A percentile compares a stretch with the other conserved stretches of the same genome.
These are phyloP conservation scores for Skeletonema tropicum DNA, from an alignment of 108 stramenopile genomes.

Conservation along the genomic window DNA sequence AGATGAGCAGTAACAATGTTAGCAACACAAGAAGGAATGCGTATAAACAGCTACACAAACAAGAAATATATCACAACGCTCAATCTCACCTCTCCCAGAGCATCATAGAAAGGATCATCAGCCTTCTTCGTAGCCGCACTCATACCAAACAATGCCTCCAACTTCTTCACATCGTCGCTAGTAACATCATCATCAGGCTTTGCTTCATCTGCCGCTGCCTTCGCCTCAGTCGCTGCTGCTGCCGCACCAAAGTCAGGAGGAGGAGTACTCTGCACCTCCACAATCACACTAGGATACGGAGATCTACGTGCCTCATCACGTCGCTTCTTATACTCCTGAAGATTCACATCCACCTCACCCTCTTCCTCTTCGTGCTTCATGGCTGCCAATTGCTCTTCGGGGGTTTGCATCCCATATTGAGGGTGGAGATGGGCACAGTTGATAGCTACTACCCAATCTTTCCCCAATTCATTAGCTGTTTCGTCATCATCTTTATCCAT, in stretches of 20 bases:
- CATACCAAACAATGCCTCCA: constrained; percentile 76
- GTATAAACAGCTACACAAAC: neutral
- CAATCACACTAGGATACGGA: constrained; percentile 82
- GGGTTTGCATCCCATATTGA: constrained; percentile 65
- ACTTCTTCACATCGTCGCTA: constrained; percentile 61
- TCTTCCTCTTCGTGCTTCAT: constrained; percentile 67
- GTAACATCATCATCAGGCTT: constrained; percentile 41
- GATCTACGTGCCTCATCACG: constrained; percentile 67
- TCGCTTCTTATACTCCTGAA: constrained; percentile 68
- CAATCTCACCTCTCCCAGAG: constrained; percentile 55
- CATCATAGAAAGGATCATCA: constrained; percentile 75
- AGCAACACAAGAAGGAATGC: neutral
- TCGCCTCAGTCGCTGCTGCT: constrained; percentile 22
- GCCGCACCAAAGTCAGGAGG: constrained; percentile 58
- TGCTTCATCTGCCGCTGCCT: neutral
- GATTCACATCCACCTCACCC: constrained; percentile 71
- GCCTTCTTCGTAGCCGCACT: constrained; percentile 32
- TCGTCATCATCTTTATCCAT: neutral
- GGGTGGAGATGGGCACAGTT: constrained; percentile 90
- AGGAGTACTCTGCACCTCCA: constrained; percentile 79
- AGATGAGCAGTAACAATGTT: neutral
- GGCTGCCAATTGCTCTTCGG: constrained; percentile 62
- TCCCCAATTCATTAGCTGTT: constrained; percentile 33
- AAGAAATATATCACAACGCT: neutral
- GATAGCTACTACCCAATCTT: constrained; percentile 77